Base-by-base conservation (phyloP, 257 asterid species). In the Plantago ovata region DNA sequence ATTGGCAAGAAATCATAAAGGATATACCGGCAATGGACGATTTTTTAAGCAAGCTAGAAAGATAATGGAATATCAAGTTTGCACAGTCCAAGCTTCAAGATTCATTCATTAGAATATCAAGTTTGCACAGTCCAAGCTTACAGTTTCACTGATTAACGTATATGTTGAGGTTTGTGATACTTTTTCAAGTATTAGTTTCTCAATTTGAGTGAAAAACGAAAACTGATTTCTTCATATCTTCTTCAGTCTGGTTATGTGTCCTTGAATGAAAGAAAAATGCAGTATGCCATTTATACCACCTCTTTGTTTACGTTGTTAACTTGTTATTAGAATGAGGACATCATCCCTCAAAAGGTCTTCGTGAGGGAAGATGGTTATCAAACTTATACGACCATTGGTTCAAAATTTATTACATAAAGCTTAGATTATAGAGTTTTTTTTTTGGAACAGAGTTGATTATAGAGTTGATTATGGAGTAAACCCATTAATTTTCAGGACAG, bases 21-120 rank as follows among this genome's bases (percentile, higher is more conserved):
- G 98, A 92, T 59, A 63, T 92, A 68, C 98, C 98, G 22, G 81
- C 85, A 64, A 72, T 84, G 85, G 98, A 92, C 70, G 95, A 86
- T 62, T 65, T 92, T 61, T 71, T 88, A 68, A 92, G 97, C 95
- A 88, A 84, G 82, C 77, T 92, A 7, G 98, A 92, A 84, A 77
- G 94, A 72, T 92, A 69, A 70, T 64, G 14, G 33, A 64, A 70
- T 56, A 60, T 55, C 13, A 36, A 9, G 59, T 51, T 38, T 51
- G 16, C 55, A 15, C 41, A 24, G 43, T 65, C 24, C 49, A 11
- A 28, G 4, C 36, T 28, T 28, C 36, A 6, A 28, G 7, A 3
- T 28, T 28, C 36, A 28, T 28, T 3, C 36, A 28, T 28, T n/a
- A n/a, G 33, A 64, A 70, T 56, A 60, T 55, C 13, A 36, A 9